phyloP scores from a whole-genome alignment of 2,329 filamentous ascomycete species.

The Blastomyces percursus region DNA sequence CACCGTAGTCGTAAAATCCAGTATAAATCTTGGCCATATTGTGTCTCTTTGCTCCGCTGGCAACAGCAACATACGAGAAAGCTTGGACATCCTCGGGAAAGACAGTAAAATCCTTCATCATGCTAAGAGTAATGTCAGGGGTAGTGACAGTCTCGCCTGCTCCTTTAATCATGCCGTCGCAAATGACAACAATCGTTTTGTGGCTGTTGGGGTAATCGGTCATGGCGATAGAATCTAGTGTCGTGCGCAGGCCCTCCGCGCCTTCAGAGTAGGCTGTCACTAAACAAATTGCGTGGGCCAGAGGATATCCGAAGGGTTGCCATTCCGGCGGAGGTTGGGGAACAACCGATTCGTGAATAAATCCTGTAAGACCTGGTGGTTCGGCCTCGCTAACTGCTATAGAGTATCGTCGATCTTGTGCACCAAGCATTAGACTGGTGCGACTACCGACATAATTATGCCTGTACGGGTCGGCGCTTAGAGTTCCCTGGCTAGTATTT shows the following conservation, averaged over 20 bases:
- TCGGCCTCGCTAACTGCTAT: conserved; percentile 51
- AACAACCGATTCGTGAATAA: conserved; percentile 91
- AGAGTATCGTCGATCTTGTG: conserved; percentile 41
- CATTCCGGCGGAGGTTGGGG: conserved; percentile 94
- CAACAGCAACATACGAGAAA: conserved; percentile 93
- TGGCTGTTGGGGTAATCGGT: conserved; percentile 99
- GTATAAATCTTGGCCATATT: conserved; percentile 99
- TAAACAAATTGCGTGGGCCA: conserved; percentile 86
- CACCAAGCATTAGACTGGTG: conserved; percentile 53
- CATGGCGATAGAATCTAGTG: conserved; percentile 88
- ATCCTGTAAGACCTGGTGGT: conserved; percentile 74
- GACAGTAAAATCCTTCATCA: conserved; percentile 87
- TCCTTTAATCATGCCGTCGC: conserved; percentile 95
- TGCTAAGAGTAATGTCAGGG: conserved; percentile 76
- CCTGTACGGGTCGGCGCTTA: conserved; percentile 35
- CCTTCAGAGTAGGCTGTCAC: conserved; percentile 97
- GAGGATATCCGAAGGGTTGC: conserved; percentile 91
- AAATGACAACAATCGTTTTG: conserved; percentile 92
- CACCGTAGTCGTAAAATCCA: conserved; percentile 95
- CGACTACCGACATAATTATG: conserved; percentile 33
- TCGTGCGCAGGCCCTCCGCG: conserved; percentile 81
- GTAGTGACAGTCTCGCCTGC: conserved; percentile 78
- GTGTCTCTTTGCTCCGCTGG: conserved; percentile 91
- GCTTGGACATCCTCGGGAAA: conserved; percentile 71
- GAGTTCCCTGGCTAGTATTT: conserved; percentile 47